Base-by-base conservation (phyloP, 1,284 basidiomycete genomes). In the Mycena sp. region DNA sequence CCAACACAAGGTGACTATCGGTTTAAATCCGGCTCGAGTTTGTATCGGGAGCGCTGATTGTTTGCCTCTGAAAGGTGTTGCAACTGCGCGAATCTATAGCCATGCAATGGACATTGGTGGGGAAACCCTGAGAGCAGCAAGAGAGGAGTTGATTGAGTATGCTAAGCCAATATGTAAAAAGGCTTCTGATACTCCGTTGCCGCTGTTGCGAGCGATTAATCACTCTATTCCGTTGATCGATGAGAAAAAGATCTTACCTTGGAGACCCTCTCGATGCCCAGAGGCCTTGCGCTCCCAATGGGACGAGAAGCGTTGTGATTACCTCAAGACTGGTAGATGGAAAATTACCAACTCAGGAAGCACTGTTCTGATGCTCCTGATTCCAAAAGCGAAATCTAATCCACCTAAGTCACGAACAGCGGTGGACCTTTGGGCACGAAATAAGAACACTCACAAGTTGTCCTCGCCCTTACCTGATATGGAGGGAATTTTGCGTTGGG, bases 161-260 rank as follows among this genome's bases (percentile, higher is more conserved):
- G 57, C 1, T 5, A 28, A 41, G 35, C 32, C 37, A 43, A 25
- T 57, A 5, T 57, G 55, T 44, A 45, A 48, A 44, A 57, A 41
- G 38, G 41, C 41, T 4, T 41, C 25, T 25, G 55, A 57, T n/a
- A 57, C 55, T 11, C 10, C n/a, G 19, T 45, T 80, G 12, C 79
- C 74, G 0, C 80, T 75, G 0, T 46, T 80, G 1, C 58, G 76
- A 0, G 75, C 61, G 0, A 76, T 82, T 5, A 81, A 82, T 51
- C 78, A 82, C 52, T 53, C 57, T 0, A 81, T 82, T 3, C 78
- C 78, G 0, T 44, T 82, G 9, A 78, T 78, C 5, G 75, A 82
- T 38, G 69, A 75, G 35, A 40, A 54, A 0, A 74, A 73, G 35
- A 53, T 74, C 0, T 80, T 78, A 32, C 21, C 65, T 0, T 80